Conservation (phyloP, 768 basidiomycete genomes). For the Mrakia gelida region DNA sequence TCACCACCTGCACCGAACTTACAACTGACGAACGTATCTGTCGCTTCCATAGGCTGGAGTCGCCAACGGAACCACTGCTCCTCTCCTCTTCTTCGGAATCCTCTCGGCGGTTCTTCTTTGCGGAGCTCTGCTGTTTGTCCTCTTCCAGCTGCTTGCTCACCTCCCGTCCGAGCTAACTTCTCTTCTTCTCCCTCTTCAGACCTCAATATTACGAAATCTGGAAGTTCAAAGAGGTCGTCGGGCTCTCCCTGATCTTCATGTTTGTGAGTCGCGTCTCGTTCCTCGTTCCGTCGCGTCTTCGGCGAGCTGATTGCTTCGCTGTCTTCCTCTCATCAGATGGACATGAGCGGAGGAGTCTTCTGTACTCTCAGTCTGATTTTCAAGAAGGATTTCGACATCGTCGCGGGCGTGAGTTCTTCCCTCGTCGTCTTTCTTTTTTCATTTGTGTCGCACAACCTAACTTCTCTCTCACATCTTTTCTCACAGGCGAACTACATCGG, state of each 20-base stretch:
- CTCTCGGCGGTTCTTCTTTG: conserved; percentile 58
- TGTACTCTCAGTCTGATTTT: conserved; percentile 66
- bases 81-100: conserved; percentile 60
- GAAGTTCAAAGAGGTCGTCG: conserved; percentile 52
- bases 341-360: conserved; percentile 67
- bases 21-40: neutral
- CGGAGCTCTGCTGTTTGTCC: conserved; percentile 49
- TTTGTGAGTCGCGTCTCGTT: conserved; percentile 42
- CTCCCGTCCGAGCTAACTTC: neutral
- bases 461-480: neutral
- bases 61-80: conserved; percentile 44
- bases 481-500: conserved; percentile 30
- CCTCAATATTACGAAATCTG: conserved; percentile 77
- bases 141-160: neutral
- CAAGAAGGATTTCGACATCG: conserved; percentile 58
- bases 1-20: too few species aligned
- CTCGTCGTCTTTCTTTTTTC: neutral
- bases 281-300: too few species aligned
- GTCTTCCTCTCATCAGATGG: conserved; percentile 38
- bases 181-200: conserved; percentile 39
- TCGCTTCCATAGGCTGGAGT: conserved; percentile 45
- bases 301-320: neutral
- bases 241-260: conserved; percentile 68
- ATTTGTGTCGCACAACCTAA: neutral
- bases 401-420: conserved; percentile 51